Percentiles rank a stretch among this genome's conserved stretches.
Conservation (phyloP, 345 rosid species). For the Rhizophora apiculata region DNA sequence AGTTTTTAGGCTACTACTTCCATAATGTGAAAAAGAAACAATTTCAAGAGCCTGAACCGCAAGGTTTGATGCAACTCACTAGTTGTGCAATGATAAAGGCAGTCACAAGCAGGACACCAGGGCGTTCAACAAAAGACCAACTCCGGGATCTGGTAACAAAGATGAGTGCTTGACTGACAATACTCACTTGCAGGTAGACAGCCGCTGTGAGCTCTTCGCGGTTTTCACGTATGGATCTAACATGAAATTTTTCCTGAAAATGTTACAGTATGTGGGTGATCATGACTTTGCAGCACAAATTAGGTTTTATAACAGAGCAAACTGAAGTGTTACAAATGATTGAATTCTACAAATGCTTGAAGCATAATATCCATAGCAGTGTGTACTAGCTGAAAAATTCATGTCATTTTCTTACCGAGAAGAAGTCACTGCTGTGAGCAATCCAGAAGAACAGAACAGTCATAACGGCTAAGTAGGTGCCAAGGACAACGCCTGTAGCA, state of each 20-base stretch:
- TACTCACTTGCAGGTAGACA: slow-evolving; percentile 92
- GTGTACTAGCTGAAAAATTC: not conserved
- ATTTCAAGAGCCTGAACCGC: not conserved
- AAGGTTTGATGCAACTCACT: slow-evolving; percentile 35
- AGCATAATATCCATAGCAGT: not conserved
- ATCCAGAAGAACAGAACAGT: slow-evolving; percentile 87
- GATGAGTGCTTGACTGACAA: slow-evolving; percentile 90
- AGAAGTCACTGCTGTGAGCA: slow-evolving; percentile 59
- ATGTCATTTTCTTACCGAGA: slow-evolving; percentile 47
- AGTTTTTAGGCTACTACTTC: not conserved
- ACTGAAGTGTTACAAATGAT: too few species aligned
- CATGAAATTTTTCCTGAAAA: slow-evolving; percentile 70
- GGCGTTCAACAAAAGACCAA: slow-evolving; percentile 88
- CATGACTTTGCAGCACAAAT: not conserved
- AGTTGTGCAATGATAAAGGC: slow-evolving; percentile 78
- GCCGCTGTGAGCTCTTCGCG: slow-evolving; percentile 64
- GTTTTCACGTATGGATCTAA: slow-evolving; percentile 50
- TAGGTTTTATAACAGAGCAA: too few species aligned
- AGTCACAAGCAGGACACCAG: slow-evolving; percentile 58
- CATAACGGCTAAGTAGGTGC: slow-evolving; percentile 78
- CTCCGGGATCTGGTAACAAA: slow-evolving; percentile 94
- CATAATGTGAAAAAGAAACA: not conserved
- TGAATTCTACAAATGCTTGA: not conserved
- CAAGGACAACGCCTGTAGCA: slow-evolving; percentile 77
- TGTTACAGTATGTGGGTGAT: not conserved